Evolutionary conservation across 1,284 basidiomycete species (phyloP), one percentile per base, ranked within the genome.

Genomic region (Clitocybe nebularis): DNA sequence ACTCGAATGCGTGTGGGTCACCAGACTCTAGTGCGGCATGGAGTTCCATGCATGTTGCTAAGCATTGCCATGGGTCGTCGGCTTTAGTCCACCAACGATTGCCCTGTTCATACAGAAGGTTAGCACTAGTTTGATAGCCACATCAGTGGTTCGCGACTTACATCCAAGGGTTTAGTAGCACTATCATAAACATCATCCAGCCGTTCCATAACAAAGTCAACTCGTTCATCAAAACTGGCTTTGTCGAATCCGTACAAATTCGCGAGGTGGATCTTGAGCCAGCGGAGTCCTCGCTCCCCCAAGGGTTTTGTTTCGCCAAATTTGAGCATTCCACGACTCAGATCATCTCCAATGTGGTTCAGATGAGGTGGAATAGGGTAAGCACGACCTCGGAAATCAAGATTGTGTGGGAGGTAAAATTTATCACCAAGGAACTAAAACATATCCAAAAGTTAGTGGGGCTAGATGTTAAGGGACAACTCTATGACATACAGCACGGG

Each of bases 41-140:
- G 9, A 99, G 75, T 60, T 99, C 95, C 56, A 86, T 83, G 67
- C 93, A 98, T 0, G 89, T 80, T 2, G 94, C 89, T 17, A 99
- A 83, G 61, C 89, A 95, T 65, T 99, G 95, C 93, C 94, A 99
- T 6, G 93, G 93, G 59, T 99, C 94, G 57, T 96, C 94, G 1
- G 93, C 93, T 48, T 82, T 68, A 49, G 79, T 72, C 95, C 95
- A 99, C 93, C 94, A 98, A 36, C 75, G 66, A 1, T 67, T 63
- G 22, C 90, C 91, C 71, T 83, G 44, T 28, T 40, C 25, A 37
- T 38, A 14, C 9, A 25, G 19, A 9, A 23, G 26, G 16, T 13
- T 35, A 7, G 16, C 17, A 16, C 21, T 9, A 14, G 34, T 20
- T 22, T 28, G 14, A 42, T 40, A 41, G 2, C 40, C 34, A 26